Evolutionary conservation across 164 flowering plant species (phyloP).

Genomic region (Nelumbo lutea): DNA sequence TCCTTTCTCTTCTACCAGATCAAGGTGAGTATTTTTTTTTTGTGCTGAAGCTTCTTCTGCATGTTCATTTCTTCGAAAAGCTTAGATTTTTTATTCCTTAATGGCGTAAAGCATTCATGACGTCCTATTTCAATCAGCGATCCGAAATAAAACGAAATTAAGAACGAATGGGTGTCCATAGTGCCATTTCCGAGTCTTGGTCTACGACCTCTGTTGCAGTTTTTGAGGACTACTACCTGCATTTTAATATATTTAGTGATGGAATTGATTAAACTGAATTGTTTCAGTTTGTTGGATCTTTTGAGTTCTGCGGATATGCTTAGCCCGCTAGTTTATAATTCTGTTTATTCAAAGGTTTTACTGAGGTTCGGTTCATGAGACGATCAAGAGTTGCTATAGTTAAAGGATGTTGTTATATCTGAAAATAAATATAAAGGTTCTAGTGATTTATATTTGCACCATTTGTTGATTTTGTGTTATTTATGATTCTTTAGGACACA

Average conservation of each 20-base stretch:
- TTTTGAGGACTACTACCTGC: too few species aligned
- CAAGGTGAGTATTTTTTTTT: constrained; percentile 34
- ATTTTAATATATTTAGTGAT: too few species aligned
- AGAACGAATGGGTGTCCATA: too few species aligned
- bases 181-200: too few species aligned
- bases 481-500: constrained; percentile 34
- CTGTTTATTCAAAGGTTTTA: neutral
- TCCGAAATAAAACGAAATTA: too few species aligned
- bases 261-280: too few species aligned
- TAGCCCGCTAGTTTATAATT: neutral
- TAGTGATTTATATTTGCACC: neutral
- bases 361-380: neutral
- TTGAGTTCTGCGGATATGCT: too few species aligned
- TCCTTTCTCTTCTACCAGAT: constrained; percentile 54
- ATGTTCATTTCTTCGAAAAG: neutral
- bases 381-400: neutral
- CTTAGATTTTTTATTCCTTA: neutral
- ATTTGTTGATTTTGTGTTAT: neutral
- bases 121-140: too few species aligned
- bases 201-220: too few species aligned
- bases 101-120: too few species aligned
- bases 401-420: neutral
- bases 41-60: neutral
- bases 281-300: too few species aligned
- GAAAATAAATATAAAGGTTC: neutral